These are phyloP conservation scores for Aspergillus pseudonomiae DNA, from an alignment of 2,329 filamentous ascomycete species.

Conservation along the genomic window DNA sequence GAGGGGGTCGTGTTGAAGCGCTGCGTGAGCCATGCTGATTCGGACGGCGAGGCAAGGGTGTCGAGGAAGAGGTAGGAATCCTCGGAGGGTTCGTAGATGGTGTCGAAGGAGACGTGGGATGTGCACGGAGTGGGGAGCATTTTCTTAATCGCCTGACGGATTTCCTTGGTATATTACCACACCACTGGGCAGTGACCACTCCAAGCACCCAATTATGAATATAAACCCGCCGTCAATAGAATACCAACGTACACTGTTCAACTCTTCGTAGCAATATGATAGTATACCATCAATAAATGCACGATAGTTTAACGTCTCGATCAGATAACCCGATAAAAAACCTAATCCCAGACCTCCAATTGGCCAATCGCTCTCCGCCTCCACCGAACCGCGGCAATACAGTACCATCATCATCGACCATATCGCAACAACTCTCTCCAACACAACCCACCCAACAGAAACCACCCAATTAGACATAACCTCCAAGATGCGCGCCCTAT, in stretches of 20 bases:
- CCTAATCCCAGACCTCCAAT: not conserved
- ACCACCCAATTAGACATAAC: not conserved
- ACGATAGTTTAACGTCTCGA: not conserved
- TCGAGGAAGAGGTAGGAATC: slow-evolving; percentile 95
- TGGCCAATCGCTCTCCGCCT: slow-evolving; percentile 8
- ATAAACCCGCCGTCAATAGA: not conserved
- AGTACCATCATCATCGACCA: not conserved
- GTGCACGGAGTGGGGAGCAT: slow-evolving; percentile 94
- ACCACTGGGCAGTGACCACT: not conserved
- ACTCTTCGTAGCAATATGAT: not conserved
- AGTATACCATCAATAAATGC: not conserved
- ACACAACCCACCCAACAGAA: not conserved
- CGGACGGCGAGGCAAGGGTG: slow-evolving; percentile 73
- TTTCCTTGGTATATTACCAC: not conserved
- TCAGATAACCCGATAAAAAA: not conserved
- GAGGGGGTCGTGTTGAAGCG: slow-evolving; percentile 56
- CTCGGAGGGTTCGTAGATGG: slow-evolving; percentile 92
- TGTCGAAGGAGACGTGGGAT: slow-evolving; percentile 83
- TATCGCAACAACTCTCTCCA: slow-evolving; percentile 6
- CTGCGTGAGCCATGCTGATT: slow-evolving; percentile 68
- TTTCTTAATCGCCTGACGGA: not conserved
- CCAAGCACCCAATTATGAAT: not conserved
- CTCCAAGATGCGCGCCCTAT: slow-evolving; percentile 38
- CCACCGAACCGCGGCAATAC: not conserved
- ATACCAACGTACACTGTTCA: not conserved